phyloP scores from a whole-genome alignment of 768 basidiomycete genomes.

The Asterophora parasitica region DNA sequence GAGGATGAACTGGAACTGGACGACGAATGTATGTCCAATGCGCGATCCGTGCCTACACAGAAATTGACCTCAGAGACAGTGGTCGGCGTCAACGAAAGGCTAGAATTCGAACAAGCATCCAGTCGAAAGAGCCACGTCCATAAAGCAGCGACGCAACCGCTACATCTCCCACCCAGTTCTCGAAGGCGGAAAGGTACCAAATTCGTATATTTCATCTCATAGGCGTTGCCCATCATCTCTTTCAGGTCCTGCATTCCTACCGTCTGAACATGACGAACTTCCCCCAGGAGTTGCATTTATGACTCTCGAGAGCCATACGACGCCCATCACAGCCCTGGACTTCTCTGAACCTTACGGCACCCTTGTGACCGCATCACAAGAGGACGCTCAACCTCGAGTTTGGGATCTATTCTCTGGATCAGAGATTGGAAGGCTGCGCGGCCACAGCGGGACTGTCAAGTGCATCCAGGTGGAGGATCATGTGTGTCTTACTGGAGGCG shows the following conservation, averaged over 20 bases:
- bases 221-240: not conserved
- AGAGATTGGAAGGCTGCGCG: conserved; percentile 79
- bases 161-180: conserved; percentile 53
- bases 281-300: conserved; percentile 96
- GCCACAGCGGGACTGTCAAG: conserved; percentile 80
- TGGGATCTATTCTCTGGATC: conserved; percentile 93
- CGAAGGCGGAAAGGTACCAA: conserved; percentile 61
- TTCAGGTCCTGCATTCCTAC: conserved; percentile 88
- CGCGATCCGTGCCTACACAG: not conserved
- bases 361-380: conserved; percentile 81
- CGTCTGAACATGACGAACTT: conserved; percentile 94
- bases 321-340: conserved; percentile 84
- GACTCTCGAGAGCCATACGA: conserved; percentile 79
- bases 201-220: not conserved
- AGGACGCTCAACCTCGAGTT: conserved; percentile 82
- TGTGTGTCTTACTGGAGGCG: conserved; percentile 85
- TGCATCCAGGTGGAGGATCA: conserved; percentile 91
- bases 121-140: conserved; percentile 18
- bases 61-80: conserved; percentile 42
- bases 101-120: conserved; percentile 61
- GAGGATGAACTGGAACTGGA: conserved; percentile 97
- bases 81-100: conserved; percentile 82
- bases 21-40: conserved; percentile 71
- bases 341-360: conserved; percentile 96
- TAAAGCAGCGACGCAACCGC: conserved; percentile 30